Evolutionary conservation across 768 basidiomycete genomes (phyloP), one percentile per base, ranked within the genome.

Genomic region (Mycena albidolilacea): DNA sequence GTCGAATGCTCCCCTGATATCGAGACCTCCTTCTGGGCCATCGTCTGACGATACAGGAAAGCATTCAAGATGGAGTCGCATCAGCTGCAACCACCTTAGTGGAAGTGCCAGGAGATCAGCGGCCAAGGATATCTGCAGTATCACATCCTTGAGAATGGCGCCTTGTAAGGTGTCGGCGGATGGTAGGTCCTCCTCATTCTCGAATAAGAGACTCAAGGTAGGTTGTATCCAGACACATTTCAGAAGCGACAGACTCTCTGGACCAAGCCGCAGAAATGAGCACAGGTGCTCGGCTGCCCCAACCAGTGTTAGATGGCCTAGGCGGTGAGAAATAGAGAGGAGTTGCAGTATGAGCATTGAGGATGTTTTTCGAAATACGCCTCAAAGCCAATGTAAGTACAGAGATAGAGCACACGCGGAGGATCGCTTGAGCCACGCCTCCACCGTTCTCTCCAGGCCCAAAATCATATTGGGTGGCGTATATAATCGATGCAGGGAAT

Each of bases 71-170:
- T 12, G 21, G 19, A 69, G 50, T n/a, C 46, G 6, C 5, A 60
- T 69, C 2, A 62, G 39, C 48, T 69, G 14, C 50, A 48, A 61
- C 68, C 68, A 69, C 8, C 30, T 21, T 2, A 69, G 19, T 7
- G 68, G 60, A 11, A 69, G 50, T 1, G 60, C 6, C 12, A 54
- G 50, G 1, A 50, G 58, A 35, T 69, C 48, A 7, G 37, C 15
- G 11, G 6, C 15, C 46, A 15, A 5, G 8, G n/a, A 60, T 7
- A 38, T 7, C 2, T 5, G 14, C 15, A 67, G n/a, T 17, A 58
- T n/a, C 21, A 68, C 23, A 7, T 61, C 12, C 21, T 48, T 46
- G 4, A 68, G 67, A 19, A 19, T 68, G 15, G 67, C 48, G 0
- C 52, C 17, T 15, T 63, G 60, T 1, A 64, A 58, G 3, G 39